Conservation (phyloP, 2,329 filamentous ascomycete species). For the Sporothrix euskadiensis region DNA sequence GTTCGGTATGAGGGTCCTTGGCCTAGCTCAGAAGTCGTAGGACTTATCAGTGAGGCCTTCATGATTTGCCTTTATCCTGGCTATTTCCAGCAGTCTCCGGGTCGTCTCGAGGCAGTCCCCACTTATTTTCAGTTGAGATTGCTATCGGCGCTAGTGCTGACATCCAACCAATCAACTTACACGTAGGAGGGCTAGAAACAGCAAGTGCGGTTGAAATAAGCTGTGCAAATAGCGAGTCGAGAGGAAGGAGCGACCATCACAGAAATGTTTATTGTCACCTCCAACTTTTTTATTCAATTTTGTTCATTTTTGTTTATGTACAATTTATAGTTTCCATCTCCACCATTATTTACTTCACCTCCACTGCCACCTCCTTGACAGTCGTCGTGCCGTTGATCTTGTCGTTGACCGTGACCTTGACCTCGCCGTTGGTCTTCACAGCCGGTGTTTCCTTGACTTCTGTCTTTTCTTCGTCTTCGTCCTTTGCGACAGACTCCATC, state of each 20-base stretch:
- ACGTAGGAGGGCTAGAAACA: neutral
- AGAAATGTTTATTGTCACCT: neutral
- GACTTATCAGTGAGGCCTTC: neutral
- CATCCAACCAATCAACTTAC: slow-evolving; percentile 1
- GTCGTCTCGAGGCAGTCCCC: neutral
- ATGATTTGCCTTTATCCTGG: neutral
- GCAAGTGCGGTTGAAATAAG: neutral
- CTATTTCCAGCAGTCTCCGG: neutral
- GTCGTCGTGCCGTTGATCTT: neutral
- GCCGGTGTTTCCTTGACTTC: neutral
- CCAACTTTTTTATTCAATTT: neutral
- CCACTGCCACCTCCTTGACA: neutral
- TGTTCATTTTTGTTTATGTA: neutral
- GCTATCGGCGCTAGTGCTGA: neutral
- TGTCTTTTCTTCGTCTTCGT: neutral
- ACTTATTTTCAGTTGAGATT: neutral
- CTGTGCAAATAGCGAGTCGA: neutral
- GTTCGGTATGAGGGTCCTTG: too few species aligned
- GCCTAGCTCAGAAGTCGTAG: neutral
- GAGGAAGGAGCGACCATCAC: neutral
- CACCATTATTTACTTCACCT: neutral
- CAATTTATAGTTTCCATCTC: neutral
- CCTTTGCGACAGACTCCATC: neutral
- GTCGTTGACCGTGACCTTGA: neutral
- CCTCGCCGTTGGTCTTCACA: neutral